A percentile compares a stretch with the other conserved stretches of the same genome.
phyloP scores from a whole-genome alignment of 805 yeast genomes.

The Wickerhamiella shivajii region DNA sequence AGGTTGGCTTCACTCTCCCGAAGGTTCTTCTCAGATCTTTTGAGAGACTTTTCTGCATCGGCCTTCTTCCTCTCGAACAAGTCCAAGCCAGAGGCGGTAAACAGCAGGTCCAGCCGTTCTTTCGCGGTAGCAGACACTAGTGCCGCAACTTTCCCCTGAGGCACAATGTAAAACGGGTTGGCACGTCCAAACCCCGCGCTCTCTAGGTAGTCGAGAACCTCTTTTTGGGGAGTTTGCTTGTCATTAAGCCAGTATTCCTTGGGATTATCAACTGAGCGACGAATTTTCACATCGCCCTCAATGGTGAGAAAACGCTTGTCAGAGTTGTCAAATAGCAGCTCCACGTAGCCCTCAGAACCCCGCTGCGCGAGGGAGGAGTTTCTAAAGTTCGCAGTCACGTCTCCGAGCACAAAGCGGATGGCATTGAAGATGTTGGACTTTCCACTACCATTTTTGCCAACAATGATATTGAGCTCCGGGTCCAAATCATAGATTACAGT shows the following conservation, averaged over 20 bases:
- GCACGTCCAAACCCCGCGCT: conserved; percentile 84
- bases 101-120: conserved; percentile 63
- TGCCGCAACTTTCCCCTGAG: conserved; percentile 84
- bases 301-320: conserved; percentile 62
- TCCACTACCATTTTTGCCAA: conserved; percentile 96
- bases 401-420: conserved; percentile 91
- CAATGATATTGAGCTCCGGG: conserved; percentile 89
- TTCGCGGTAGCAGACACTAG: conserved; percentile 79
- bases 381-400: conserved; percentile 3
- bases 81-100: conserved; percentile 91
- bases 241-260: conserved; percentile 80
- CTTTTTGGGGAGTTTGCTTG: conserved; percentile 63
- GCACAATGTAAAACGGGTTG: conserved; percentile 91
- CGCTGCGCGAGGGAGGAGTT: conserved; percentile 6
- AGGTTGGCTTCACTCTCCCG: background rate
- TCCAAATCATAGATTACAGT: conserved; percentile 96
- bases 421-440: conserved; percentile 94
- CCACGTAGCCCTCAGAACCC: conserved; percentile 40
- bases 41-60: conserved; percentile 71
- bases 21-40: conserved; percentile 50
- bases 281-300: conserved; percentile 51
- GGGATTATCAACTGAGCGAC: conserved; percentile 80
- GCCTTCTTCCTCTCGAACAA: conserved; percentile 70
- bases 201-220: conserved; percentile 62
- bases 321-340: conserved; percentile 68